phyloP scores from a whole-genome alignment of 2,329 filamentous ascomycete genomes.

The Aschersonia sp. region DNA sequence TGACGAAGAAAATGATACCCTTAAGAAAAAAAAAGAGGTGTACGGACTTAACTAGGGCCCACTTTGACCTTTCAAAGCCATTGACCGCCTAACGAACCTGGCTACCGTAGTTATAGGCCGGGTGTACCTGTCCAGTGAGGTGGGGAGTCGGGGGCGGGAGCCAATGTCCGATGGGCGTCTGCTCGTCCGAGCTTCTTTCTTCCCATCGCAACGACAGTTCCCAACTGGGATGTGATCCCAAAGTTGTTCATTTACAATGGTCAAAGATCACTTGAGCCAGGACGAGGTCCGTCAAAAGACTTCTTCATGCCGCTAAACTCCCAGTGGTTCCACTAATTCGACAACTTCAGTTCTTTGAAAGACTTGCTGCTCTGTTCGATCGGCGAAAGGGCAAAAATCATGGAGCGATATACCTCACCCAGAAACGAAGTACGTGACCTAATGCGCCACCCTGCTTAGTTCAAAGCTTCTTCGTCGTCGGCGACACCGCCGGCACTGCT shows the following conservation, averaged over 20 bases:
- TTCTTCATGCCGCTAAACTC: neutral
- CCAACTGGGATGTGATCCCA: neutral
- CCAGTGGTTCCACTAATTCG: neutral
- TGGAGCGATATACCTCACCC: conserved; percentile 59
- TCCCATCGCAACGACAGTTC: neutral
- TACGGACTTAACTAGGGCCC: too few relatives aligned
- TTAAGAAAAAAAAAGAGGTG: too few relatives aligned
- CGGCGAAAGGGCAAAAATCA: conserved; percentile 53
- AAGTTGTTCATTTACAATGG: conserved; percentile 9
- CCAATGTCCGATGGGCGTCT: too few relatives aligned
- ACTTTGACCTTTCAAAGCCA: too few relatives aligned
- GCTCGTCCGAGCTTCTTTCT: too few relatives aligned
- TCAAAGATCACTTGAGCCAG: conserved; percentile 16
- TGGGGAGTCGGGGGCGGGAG: too few relatives aligned
- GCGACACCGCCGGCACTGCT: neutral
- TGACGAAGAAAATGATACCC: too few relatives aligned
- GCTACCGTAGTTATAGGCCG: too few relatives aligned
- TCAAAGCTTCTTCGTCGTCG: neutral
- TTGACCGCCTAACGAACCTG: too few relatives aligned
- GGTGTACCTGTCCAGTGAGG: too few relatives aligned
- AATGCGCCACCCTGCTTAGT: neutral
- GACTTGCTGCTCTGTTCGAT: conserved; percentile 53
- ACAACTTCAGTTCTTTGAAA: conserved; percentile 52
- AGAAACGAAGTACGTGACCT: conserved; percentile 52
- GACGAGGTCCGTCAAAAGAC: conserved; percentile 20